Base-by-base conservation (phyloP, 2,329 filamentous ascomycete genomes). In the Ophiostoma novo-ulmi region DNA sequence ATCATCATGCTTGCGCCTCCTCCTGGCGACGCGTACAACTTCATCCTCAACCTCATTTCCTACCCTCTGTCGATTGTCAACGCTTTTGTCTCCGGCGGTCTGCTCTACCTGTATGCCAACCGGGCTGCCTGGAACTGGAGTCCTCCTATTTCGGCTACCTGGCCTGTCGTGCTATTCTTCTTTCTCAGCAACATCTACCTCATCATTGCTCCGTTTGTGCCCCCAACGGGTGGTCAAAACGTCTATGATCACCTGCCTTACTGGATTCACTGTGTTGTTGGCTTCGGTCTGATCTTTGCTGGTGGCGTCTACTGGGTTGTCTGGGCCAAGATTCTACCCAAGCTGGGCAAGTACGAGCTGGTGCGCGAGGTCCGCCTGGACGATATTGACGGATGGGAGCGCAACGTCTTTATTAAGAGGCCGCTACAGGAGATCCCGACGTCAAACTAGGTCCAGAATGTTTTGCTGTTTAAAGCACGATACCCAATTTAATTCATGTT, bases 1-100 rank as follows among this genome's bases (percentile, higher is more conserved):
- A 84, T 90, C 71, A 88, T 89, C 75, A 89, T 91, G 78, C 80
- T 91, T 1, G 88, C 87, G 0, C 88, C 89, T 48, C 89, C 89
- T 2, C 87, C 88, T 1, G 89, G 88, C 48, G 87, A 89, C 77
- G 87, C 87, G 0, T 90, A 89, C 78, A 88, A 88, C 79, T 89
- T 89, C 75, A 82, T 86, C 66, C 79, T 86, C 72, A 86, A 88
- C 78, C 82, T 89, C 69, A 89, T 89, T 75, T 87, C 86, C 0
- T 90, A 90, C 75, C 88, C 88, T 0, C 81, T 89, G 14, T 84
- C 87, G 68, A 81, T 87, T 63, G 81, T 87, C 77, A 87, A 87
- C 78, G 78, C 82, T 71, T 84, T 86, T 71, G 84, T 87, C 67
- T 81, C 84, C 13, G 82, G 78, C 4, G 86, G 82, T 58, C 80